Base-by-base conservation (phyloP, 2,329 filamentous ascomycete genomes). In the Aspergillaceae sp. region DNA sequence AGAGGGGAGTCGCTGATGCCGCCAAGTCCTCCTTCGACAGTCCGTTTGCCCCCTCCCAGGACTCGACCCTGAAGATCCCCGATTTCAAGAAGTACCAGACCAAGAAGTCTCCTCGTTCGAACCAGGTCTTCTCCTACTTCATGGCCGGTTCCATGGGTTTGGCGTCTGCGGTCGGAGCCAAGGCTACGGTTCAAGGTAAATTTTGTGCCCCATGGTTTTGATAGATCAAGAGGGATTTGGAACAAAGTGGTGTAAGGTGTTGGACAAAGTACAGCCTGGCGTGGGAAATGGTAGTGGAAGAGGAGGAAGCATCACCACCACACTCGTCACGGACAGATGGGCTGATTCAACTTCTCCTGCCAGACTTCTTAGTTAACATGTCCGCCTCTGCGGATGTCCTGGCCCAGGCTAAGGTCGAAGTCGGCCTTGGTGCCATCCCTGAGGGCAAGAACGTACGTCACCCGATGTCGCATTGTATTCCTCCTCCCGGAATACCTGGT, bases 341-440 rank as follows among this genome's bases (percentile, higher is more conserved):
- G 48, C 60, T 62, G 55, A 64, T 50, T 34, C 19, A 19, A 19
- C 19, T 19, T 19, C 19, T 19, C 19, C 19, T 19, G 19, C 19
- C 73, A 98, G 92, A 98, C 76, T 98, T 98, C 82, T 80, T 98
- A 56, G 88, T 95, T 77, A 98, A 96, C 83, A 97, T 98, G 94
- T 94, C 91, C 64, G 92, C 92, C 54, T 98, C 92, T 52, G 92
- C 92, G 73, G 92, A 98, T 66, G 89, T 98, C 66, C 75, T 98
- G 74, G 92, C 94, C 68, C 94, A 96, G 83, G 92, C 92, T 72
- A 98, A 98, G 84, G 92, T 98, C 61, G 92, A 98, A 78, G 86
- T 98, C 61, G 88, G 95, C 72, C 85, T 98, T 58, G 78, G 77
- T 63, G 72, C 87, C 55, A 97, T 98, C 63, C 92, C 92, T 53